Evolutionary conservation across 257 asterid species (phyloP).

Genomic region (Ilex aquifolium): DNA sequence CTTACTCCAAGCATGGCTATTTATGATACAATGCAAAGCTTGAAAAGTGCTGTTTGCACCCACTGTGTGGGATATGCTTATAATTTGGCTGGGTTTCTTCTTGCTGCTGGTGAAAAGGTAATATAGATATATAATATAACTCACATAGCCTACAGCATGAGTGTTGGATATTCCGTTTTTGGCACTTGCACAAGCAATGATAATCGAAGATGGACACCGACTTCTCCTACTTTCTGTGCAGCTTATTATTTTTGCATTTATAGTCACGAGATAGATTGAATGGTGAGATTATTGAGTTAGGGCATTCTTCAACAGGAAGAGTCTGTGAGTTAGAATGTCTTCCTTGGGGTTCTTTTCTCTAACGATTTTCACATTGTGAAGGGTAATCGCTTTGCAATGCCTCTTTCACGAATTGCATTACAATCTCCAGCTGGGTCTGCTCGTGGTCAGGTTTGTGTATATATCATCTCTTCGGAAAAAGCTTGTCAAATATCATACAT

Average conservation of each 20-base stretch:
- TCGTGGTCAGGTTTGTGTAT: conserved; percentile 74
- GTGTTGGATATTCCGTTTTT: too few species aligned
- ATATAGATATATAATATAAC: background rate
- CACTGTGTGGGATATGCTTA: conserved; percentile 76
- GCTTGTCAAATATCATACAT: background rate
- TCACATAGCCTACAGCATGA: conserved; percentile 1
- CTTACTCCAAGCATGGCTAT: conserved; percentile 92
- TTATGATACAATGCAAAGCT: conserved; percentile 93
- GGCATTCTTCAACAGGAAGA: too few species aligned
- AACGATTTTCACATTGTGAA: conserved; percentile 19
- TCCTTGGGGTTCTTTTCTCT: conserved; percentile 9
- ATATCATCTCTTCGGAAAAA: conserved; percentile 3
- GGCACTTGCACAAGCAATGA: too few species aligned
- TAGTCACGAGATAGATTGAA: too few species aligned
- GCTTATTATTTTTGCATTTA: too few species aligned
- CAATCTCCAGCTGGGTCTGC: conserved; percentile 96
- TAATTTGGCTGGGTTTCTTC: conserved; percentile 75
- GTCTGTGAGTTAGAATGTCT: background rate
- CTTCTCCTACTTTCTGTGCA: too few species aligned
- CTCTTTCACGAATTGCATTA: conserved; percentile 59
- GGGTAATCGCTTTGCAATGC: conserved; percentile 86
- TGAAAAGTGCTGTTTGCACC: conserved; percentile 78
- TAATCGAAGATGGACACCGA: too few species aligned
- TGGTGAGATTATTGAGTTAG: too few species aligned
- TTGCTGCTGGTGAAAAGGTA: conserved; percentile 98